Conservation (phyloP, 495 filamentous ascomycete genomes). For the Margaritispora aquatica region DNA sequence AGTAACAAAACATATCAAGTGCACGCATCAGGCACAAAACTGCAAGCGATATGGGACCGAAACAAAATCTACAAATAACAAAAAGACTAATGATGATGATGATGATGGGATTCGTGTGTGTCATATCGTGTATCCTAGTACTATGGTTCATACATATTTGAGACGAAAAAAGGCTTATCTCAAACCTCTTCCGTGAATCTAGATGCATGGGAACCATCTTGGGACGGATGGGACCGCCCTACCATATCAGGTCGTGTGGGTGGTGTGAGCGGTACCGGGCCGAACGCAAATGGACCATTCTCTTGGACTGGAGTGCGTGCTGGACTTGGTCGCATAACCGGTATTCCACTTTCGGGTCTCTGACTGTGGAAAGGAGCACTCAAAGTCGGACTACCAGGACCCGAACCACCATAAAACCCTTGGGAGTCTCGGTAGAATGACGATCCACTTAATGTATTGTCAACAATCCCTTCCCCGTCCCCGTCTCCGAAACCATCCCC, state of each 20-base stretch:
- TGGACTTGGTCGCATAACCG: constrained; percentile 27
- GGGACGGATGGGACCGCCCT: constrained; percentile 37
- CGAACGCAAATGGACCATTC: constrained; percentile 29
- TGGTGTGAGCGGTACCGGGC: constrained; percentile 20
- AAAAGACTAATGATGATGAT: too few species aligned
- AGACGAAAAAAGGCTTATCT: constrained; percentile 20
- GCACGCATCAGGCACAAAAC: constrained; percentile 3
- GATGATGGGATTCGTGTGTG: too few species aligned
- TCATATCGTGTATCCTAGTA: constrained; percentile 10
- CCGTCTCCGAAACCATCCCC: constrained; percentile 63
- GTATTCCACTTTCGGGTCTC: constrained; percentile 16
- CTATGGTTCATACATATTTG: constrained; percentile 17
- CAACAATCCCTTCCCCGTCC: constrained; percentile 38
- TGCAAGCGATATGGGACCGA: too few species aligned
- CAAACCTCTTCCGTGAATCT: constrained; percentile 48
- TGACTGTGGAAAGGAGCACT: not conserved
- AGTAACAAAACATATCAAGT: too few species aligned
- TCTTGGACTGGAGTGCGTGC: constrained; percentile 32
- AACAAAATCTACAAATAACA: constrained; percentile 18
- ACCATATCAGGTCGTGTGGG: constrained; percentile 31
- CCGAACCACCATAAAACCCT: constrained; percentile 32
- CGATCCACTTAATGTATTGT: constrained; percentile 37
- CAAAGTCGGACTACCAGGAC: constrained; percentile 14
- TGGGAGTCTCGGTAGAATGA: constrained; percentile 45
- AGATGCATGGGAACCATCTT: constrained; percentile 41